phyloP scores from a whole-genome alignment of 2,329 filamentous ascomycete genomes.

The Alternaria solani region DNA sequence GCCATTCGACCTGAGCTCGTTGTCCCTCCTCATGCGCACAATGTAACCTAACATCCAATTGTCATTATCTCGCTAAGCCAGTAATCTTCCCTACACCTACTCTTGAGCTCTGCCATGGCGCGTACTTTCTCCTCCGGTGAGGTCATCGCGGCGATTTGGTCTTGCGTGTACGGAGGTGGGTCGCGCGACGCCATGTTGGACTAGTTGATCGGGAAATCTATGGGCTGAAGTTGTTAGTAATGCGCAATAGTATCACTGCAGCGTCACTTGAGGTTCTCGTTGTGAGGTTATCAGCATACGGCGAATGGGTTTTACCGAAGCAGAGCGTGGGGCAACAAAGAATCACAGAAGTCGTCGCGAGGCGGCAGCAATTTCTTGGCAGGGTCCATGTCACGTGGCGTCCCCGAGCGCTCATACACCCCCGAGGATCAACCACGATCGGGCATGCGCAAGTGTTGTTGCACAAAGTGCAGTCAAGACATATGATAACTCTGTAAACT shows the following conservation, averaged over 20 bases:
- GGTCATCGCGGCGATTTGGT: conserved; percentile 36
- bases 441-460: neutral
- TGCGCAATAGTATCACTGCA: conserved; percentile 2
- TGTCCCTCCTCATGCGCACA: conserved; percentile 31
- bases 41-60: conserved; percentile 25
- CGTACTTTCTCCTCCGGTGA: conserved; percentile 28
- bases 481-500: too few species aligned
- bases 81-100: conserved; percentile 31
- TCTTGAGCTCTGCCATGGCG: conserved; percentile 37
- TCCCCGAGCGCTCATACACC: neutral
- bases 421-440: neutral
- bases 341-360: neutral
- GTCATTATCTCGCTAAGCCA: conserved; percentile 17
- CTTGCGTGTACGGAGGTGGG: conserved; percentile 36
- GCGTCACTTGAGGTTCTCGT: neutral
- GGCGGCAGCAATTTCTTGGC: conserved; percentile 8
- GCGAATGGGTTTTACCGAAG: conserved; percentile 2
- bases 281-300: neutral
- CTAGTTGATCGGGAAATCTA: neutral
- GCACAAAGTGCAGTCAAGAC: too few species aligned
- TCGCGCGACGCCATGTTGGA: conserved; percentile 32
- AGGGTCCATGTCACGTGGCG: conserved; percentile 13
- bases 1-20: conserved; percentile 16
- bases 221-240: conserved; percentile 3
- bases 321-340: conserved; percentile 21